phyloP scores from a whole-genome alignment of 1,139 yeast genomes.

The Kurtzmaniella quercitrusa region DNA sequence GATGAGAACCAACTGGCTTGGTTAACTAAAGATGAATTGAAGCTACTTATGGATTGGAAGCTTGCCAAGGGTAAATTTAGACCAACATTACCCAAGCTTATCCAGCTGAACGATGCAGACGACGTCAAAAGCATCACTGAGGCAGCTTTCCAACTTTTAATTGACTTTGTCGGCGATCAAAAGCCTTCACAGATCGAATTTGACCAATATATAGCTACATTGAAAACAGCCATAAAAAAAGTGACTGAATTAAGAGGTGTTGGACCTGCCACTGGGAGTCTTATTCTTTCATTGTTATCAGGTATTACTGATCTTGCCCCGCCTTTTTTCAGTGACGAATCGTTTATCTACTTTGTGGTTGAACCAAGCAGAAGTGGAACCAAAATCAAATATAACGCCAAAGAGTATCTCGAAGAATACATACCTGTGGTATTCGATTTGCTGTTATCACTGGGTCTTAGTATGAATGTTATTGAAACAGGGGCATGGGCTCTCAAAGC shows the following conservation, averaged over 20 bases:
- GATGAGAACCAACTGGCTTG: slow-evolving; percentile 18
- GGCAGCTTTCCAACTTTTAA: slow-evolving; percentile 23
- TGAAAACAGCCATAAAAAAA: slow-evolving; percentile 24
- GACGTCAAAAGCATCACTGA: slow-evolving; percentile 25
- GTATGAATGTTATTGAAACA: slow-evolving; percentile 23
- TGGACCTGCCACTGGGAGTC: slow-evolving; percentile 51
- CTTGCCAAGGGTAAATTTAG: slow-evolving; percentile 46
- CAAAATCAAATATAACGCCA: slow-evolving; percentile 37
- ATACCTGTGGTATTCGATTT: slow-evolving; percentile 22
- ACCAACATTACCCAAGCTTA: slow-evolving; percentile 40
- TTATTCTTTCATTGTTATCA: slow-evolving; percentile 32
- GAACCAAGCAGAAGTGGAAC: slow-evolving; percentile 25
- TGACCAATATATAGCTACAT: slow-evolving; percentile 14
- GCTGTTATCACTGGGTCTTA: slow-evolving; percentile 7
- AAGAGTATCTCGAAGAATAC: slow-evolving; percentile 38
- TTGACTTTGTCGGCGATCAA: slow-evolving; percentile 18
- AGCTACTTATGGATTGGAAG: slow-evolving; percentile 46
- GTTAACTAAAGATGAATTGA: slow-evolving; percentile 36
- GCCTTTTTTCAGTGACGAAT: slow-evolving; percentile 50
- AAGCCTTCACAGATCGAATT: slow-evolving; percentile 1
- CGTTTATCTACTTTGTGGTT: slow-evolving; percentile 33
- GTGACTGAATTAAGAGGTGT: slow-evolving; percentile 40
- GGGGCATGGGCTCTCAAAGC: slow-evolving; percentile 40
- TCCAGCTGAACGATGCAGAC: slow-evolving; percentile 29
- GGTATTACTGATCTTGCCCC: slow-evolving; percentile 26